Conservation (phyloP, 1,139 yeast genomes). For the Nadsonia starkeyi-henricii region DNA sequence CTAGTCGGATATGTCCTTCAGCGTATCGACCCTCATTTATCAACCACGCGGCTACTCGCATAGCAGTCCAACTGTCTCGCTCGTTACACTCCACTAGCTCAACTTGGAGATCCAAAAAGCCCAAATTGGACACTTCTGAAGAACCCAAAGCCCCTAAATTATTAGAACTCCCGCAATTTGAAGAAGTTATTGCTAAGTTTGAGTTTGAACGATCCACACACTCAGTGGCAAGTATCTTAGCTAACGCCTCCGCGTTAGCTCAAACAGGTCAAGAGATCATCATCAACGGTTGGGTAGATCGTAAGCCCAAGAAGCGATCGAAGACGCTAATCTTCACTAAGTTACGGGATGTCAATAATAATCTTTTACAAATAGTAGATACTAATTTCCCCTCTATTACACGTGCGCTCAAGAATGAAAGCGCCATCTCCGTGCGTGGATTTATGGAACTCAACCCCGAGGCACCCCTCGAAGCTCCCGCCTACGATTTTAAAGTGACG, state of each 20-base stretch:
- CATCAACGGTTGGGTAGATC: constrained; percentile 71
- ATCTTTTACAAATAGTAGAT: constrained; percentile 50
- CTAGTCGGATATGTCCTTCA: too few relatives aligned
- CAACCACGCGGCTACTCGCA: too few relatives aligned
- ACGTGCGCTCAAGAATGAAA: constrained; percentile 49
- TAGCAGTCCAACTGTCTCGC: too few relatives aligned
- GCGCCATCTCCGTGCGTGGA: constrained; percentile 63
- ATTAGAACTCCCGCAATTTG: constrained; percentile 1
- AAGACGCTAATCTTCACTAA: constrained; percentile 50
- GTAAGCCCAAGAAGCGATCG: constrained; percentile 53
- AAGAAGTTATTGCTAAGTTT: constrained; percentile 7
- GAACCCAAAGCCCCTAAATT: too few relatives aligned
- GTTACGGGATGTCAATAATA: constrained; percentile 60
- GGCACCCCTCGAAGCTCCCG: constrained; percentile 9
- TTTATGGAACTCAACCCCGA: constrained; percentile 20
- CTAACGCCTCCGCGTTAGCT: constrained; percentile 1
- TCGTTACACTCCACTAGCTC: too few relatives aligned
- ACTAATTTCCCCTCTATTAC: constrained; percentile 33
- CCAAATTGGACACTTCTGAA: too few relatives aligned
- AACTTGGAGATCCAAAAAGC: too few relatives aligned
- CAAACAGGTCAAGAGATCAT: constrained; percentile 8
- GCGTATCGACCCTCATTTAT: too few relatives aligned
- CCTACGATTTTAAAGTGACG: constrained; percentile 45
- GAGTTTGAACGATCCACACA: constrained; percentile 9
- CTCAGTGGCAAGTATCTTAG: constrained; percentile 1